These are phyloP conservation scores for Solanum pinnatisectum DNA, from an alignment of 257 asterid genomes.

Conservation along the genomic window DNA sequence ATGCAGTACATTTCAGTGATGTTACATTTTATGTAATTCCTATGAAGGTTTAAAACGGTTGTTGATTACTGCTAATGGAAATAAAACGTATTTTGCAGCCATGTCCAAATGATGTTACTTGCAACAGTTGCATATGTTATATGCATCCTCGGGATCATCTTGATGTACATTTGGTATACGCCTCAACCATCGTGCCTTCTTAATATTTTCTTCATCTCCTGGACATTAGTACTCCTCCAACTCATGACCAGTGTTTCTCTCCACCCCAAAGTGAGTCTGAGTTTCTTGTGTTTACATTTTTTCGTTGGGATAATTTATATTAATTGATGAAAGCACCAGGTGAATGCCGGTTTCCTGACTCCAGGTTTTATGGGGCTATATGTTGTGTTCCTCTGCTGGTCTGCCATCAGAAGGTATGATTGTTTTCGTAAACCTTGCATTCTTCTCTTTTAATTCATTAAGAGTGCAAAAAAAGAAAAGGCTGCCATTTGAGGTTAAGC, in stretches of 20 bases:
- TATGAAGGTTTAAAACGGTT: background rate
- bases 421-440: background rate
- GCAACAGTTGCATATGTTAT: slow-evolving; percentile 32
- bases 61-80: background rate
- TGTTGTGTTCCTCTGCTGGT: slow-evolving; percentile 51
- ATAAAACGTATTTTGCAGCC: slow-evolving; percentile 18
- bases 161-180: slow-evolving; percentile 51
- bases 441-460: background rate
- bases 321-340: slow-evolving; percentile 12
- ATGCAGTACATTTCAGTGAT: background rate
- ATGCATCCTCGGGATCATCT: slow-evolving; percentile 38
- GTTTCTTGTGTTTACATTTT: background rate
- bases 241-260: slow-evolving; percentile 45
- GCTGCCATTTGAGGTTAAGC: background rate
- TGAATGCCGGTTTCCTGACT: slow-evolving; percentile 31
- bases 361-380: slow-evolving; percentile 54
- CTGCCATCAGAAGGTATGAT: slow-evolving; percentile 42
- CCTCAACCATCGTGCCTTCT: slow-evolving; percentile 42
- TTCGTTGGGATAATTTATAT: background rate
- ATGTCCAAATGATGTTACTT: slow-evolving; percentile 34
- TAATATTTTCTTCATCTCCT: slow-evolving; percentile 42
- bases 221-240: slow-evolving; percentile 49
- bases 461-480: background rate
- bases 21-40: background rate
- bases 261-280: slow-evolving; percentile 28